Conservation (phyloP, 805 yeast species). For the Barnettozyma pratensis region DNA sequence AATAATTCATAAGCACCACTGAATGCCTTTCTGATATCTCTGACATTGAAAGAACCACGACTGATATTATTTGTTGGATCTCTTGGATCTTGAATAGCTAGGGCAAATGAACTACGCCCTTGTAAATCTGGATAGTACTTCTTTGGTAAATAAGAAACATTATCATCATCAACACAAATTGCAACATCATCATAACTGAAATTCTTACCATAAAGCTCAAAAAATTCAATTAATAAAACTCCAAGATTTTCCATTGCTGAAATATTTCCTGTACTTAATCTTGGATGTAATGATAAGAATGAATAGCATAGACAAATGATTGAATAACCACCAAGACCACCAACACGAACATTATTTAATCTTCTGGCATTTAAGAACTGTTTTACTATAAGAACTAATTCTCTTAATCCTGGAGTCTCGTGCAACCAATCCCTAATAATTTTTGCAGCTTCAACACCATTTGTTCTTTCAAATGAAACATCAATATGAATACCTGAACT, state of each 20-base stretch:
- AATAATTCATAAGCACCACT: conserved; percentile 81
- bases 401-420: conserved; percentile 73
- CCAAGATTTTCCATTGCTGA: conserved; percentile 75
- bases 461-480: conserved; percentile 80
- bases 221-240: conserved; percentile 80
- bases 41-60: conserved; percentile 74
- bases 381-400: conserved; percentile 75
- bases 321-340: conserved; percentile 93
- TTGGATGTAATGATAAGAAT: conserved; percentile 75
- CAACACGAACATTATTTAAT: conserved; percentile 82
- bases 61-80: conserved; percentile 81
- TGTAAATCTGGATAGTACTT: conserved; percentile 45
- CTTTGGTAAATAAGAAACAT: conserved; percentile 57
- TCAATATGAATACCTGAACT: conserved; percentile 71
- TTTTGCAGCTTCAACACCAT: conserved; percentile 80
- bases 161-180: conserved; percentile 52
- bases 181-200: conserved; percentile 82
- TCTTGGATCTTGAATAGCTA: conserved; percentile 86
- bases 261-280: conserved; percentile 61
- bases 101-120: conserved; percentile 49
- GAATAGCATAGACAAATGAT: conserved; percentile 83
- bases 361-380: conserved; percentile 77
- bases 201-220: conserved; percentile 85
- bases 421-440: conserved; percentile 71
- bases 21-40: conserved; percentile 79